Base-by-base conservation (phyloP, 805 yeast genomes). In the Candida coquimbonensis region DNA sequence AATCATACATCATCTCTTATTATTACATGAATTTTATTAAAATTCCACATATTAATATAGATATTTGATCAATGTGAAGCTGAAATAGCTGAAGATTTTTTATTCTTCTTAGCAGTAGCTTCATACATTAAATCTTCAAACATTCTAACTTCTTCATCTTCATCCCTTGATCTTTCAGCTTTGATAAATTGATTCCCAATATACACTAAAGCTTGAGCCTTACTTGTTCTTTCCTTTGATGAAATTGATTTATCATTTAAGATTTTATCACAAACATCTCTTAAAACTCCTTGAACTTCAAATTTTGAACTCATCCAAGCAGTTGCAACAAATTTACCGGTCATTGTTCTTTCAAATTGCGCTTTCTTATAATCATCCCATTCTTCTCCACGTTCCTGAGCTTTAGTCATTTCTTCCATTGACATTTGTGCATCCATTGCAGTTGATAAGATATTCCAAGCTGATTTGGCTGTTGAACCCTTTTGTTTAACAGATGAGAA, bases 241-340 rank as follows among this genome's bases (percentile, higher is more conserved):
- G 77, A 62, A n/a, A 85, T 75, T 0, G 63, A 48, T 60, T 81
- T 80, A 60, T 91, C 96, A 49, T 77, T 69, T 39, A 90, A 70
- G 7, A 90, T 85, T 48, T 72, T 74, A 53, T 87, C 93, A 62
- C 93, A 87, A 9, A 89, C 89, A 31, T 83, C 90, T 41, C 93
- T 78, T 43, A 86, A 61, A n/a, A 86, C 81, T 27, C 83, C 73
- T 49, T 83, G 82, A 44, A 90, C 81, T 67, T 93, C 99, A 65
- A 80, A 83, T 54, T 85, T 81, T 19, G 96, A 87, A 36, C 95
- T 87, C 21, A 87, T 86, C 99, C 99, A 93, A 17, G 96, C 95
- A 1, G 96, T 89, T 8, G 93, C 91, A 42, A 93, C 73, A 21
- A 93, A 77, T 63, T 91, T 93, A 24, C 99, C 98, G 45, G 88